phyloP scores from a whole-genome alignment of 1,284 basidiomycete genomes.

The Microbotryum lychnidis-dioicae region DNA sequence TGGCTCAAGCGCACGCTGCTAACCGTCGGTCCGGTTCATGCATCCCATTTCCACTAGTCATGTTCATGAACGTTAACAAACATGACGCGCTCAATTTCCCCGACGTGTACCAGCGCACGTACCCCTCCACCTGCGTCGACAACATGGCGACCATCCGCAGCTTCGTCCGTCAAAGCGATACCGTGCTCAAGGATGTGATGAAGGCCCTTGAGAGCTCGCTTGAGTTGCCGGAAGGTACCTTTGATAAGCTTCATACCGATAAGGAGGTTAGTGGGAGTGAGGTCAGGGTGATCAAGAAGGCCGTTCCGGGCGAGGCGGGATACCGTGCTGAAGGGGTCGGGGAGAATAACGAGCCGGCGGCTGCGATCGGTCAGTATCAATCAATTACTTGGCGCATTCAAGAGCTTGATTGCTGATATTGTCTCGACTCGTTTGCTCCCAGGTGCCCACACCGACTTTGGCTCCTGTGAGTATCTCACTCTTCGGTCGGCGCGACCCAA shows the following conservation, averaged over 20 bases:
- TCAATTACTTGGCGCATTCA: no score
- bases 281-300: conserved; percentile 20
- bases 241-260: conserved; percentile 23
- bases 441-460: conserved; percentile 45
- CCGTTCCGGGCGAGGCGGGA: conserved; percentile 8
- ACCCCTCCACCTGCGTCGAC: conserved; percentile 12
- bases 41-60: background rate
- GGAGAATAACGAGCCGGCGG: conserved; percentile 21
- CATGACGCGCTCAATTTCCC: conserved; percentile 28
- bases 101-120: conserved; percentile 22
- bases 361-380: conserved; percentile 19
- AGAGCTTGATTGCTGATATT: background rate
- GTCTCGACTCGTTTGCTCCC: background rate
- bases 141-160: conserved; percentile 15
- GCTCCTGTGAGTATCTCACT: conserved; percentile 28
- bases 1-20: no score
- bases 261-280: conserved; percentile 23
- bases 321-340: conserved; percentile 14
- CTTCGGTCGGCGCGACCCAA: background rate
- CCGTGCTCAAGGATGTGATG: conserved; percentile 21
- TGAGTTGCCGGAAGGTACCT: conserved; percentile 17
- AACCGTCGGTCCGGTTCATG: background rate
- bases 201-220: conserved; percentile 18
- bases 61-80: background rate
- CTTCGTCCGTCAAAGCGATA: conserved; percentile 18